Conservation (phyloP, 805 yeast species). For the Kluyveromyces nonfermentans region DNA sequence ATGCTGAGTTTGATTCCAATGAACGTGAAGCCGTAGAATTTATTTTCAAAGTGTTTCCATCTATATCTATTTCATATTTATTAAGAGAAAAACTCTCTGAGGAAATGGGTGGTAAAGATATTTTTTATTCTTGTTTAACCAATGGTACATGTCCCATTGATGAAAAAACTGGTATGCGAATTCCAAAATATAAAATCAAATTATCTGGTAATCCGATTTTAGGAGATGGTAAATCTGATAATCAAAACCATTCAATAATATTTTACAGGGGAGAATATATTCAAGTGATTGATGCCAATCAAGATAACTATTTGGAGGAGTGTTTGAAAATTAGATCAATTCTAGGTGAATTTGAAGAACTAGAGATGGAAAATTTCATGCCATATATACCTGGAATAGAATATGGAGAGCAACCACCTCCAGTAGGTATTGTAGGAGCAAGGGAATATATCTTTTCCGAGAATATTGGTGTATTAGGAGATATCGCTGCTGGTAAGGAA, state of each 20-base stretch:
- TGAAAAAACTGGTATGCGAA: constrained; percentile 48
- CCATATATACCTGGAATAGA: constrained; percentile 55
- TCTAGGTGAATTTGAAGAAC: constrained; percentile 84
- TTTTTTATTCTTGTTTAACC: constrained; percentile 57
- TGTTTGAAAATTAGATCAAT: constrained; percentile 85
- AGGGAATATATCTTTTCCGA: constrained; percentile 92
- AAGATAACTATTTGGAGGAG: constrained; percentile 91
- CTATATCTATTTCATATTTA: constrained; percentile 45
- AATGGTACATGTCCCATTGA: constrained; percentile 48
- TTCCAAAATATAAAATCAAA: constrained; percentile 55
- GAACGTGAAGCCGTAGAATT: constrained; percentile 63
- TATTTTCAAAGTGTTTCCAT: constrained; percentile 66
- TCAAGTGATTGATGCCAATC: constrained; percentile 93
- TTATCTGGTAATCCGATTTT: constrained; percentile 89
- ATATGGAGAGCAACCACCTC: constrained; percentile 30
- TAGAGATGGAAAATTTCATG: constrained; percentile 40
- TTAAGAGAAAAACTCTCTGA: constrained; percentile 33
- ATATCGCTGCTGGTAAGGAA: constrained; percentile 95
- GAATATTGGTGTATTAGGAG: constrained; percentile 86
- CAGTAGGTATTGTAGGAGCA: constrained; percentile 92
- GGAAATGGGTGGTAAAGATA: constrained; percentile 20
- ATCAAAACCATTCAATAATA: constrained; percentile 80
- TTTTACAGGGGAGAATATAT: constrained; percentile 91
- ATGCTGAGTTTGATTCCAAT: constrained; percentile 49
- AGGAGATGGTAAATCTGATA: constrained; percentile 95